phyloP scores from a whole-genome alignment of 805 yeast species.

The Middelhovenomyces tepae region DNA sequence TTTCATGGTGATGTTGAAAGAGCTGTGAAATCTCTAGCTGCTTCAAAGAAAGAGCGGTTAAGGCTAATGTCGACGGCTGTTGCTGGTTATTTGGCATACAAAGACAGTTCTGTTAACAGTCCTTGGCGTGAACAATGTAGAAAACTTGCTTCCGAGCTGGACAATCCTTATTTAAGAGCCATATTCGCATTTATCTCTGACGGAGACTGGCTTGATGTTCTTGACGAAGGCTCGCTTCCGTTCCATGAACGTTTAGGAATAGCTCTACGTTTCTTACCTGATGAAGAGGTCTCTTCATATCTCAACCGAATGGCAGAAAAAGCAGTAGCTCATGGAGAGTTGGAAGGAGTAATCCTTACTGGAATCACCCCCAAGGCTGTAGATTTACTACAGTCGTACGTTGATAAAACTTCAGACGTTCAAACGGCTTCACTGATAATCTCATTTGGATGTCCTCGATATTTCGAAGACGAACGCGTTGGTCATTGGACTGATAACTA shows the following conservation, averaged over 20 bases:
- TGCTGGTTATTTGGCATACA: conserved; percentile 75
- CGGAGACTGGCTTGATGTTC: conserved; percentile 92
- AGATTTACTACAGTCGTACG: conserved; percentile 74
- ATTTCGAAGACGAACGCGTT: conserved; percentile 63
- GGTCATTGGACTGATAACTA: conserved; percentile 74
- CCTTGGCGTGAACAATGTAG: conserved; percentile 94
- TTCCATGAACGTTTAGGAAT: conserved; percentile 83
- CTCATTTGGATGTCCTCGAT: conserved; percentile 75
- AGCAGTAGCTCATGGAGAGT: conserved; percentile 70
- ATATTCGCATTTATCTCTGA: conserved; percentile 91
- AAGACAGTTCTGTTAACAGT: conserved; percentile 46
- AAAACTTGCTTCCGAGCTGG: conserved; percentile 75
- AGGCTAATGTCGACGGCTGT: conserved; percentile 86
- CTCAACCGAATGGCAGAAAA: conserved; percentile 59
- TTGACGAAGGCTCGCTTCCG: conserved; percentile 84
- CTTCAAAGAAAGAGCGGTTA: conserved; percentile 62
- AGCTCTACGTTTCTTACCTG: conserved; percentile 77
- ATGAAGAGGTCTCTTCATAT: conserved; percentile 62
- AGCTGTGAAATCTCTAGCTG: conserved; percentile 71
- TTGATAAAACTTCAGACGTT: conserved; percentile 80
- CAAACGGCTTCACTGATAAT: conserved; percentile 84
- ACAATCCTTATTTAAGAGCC: conserved; percentile 81
- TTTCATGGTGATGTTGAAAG: conserved; percentile 80
- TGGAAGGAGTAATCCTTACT: conserved; percentile 83
- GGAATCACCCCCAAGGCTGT: conserved; percentile 75